phyloP scores from a whole-genome alignment of 768 basidiomycete genomes.

The Hericium coralloides region DNA sequence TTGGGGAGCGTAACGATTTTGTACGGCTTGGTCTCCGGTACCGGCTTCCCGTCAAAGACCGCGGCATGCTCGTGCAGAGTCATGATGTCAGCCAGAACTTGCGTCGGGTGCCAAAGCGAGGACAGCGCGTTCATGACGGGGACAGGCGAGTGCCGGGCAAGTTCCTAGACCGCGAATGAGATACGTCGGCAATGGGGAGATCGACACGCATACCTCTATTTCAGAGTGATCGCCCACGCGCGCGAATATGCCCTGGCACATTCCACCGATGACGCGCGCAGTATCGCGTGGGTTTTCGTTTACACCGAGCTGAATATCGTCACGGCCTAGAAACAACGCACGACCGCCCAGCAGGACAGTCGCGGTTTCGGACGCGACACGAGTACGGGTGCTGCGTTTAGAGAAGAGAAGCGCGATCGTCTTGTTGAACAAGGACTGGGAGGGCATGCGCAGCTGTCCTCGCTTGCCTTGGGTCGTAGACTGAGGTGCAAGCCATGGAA shows the following conservation, averaged over 20 bases:
- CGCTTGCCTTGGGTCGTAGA: slow-evolving; percentile 16
- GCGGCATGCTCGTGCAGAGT: slow-evolving; percentile 75
- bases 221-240: slow-evolving; percentile 90
- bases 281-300: slow-evolving; percentile 85
- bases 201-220: slow-evolving; percentile 59
- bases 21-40: not conserved
- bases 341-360: slow-evolving; percentile 74
- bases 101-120: slow-evolving; percentile 93
- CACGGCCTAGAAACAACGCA: slow-evolving; percentile 80
- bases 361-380: slow-evolving; percentile 82
- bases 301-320: slow-evolving; percentile 93
- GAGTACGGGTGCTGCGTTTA: slow-evolving; percentile 89
- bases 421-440: slow-evolving; percentile 73
- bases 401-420: slow-evolving; percentile 85
- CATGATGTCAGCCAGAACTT: slow-evolving; percentile 87
- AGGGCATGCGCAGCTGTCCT: slow-evolving; percentile 43
- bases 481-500: slow-evolving; percentile 62
- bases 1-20: slow-evolving; percentile 29
- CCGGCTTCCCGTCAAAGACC: slow-evolving; percentile 31
- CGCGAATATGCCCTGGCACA: slow-evolving; percentile 96
- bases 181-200: not conserved
- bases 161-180: slow-evolving; percentile 45
- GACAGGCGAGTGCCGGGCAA: slow-evolving; percentile 83
- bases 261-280: slow-evolving; percentile 81
- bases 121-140: slow-evolving; percentile 96